These are phyloP conservation scores for Quercus tomentella DNA, from an alignment of 331 rosid species.

Conservation along the genomic window DNA sequence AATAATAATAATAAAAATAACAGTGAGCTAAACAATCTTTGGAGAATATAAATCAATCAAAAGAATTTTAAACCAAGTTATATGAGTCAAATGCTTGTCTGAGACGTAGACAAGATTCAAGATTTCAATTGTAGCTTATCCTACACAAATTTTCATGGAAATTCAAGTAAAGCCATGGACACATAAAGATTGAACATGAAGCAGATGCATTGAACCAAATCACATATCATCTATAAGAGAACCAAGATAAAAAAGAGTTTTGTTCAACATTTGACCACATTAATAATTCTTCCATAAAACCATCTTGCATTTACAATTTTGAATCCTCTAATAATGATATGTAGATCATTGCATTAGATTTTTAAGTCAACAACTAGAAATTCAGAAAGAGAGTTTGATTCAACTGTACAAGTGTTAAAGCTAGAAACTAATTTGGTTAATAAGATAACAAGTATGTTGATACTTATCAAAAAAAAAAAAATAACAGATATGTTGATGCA, in stretches of 20 bases:
- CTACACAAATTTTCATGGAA: conserved; percentile 6
- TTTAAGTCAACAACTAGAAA: background rate
- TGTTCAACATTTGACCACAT: background rate
- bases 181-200: background rate
- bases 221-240: background rate
- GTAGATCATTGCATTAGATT: background rate
- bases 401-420: background rate
- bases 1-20: no score
- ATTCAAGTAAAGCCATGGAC: conserved; percentile 5
- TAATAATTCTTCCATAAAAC: background rate
- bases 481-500: background rate
- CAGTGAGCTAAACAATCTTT: conserved; percentile 7
- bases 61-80: background rate
- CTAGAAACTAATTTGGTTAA: background rate
- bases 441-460: background rate
- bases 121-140: conserved; percentile 17
- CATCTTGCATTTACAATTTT: background rate
- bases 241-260: background rate
- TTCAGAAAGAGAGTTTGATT: background rate
- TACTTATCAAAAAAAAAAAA: no score
- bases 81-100: conserved; percentile 13
- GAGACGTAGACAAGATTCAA: conserved; percentile 22
- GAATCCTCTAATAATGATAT: background rate
- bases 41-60: background rate
- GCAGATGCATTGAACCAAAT: background rate